A percentile compares a stretch with the other conserved stretches of the same genome.
Evolutionary conservation across 106 monocot genomes (phyloP).

Genomic region (Acorus gramineus): DNA sequence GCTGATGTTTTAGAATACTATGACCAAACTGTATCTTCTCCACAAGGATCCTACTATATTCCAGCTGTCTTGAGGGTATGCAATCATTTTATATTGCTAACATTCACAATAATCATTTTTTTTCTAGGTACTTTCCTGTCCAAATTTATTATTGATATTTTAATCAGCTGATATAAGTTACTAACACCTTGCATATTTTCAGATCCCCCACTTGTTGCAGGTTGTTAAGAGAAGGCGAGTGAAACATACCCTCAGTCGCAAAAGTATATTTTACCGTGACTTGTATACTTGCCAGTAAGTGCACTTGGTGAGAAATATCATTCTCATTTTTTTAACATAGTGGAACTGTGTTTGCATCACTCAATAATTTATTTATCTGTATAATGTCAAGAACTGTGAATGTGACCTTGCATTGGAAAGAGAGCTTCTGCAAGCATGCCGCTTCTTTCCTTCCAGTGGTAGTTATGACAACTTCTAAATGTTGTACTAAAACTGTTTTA

Average conservation of each 20-base stretch:
- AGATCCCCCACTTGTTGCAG: constrained; percentile 79
- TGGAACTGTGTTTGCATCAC: no score
- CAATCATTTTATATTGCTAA: background rate
- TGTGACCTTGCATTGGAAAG: no score
- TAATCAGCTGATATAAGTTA: background rate
- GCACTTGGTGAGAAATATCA: background rate
- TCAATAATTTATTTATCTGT: no score
- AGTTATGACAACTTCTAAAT: no score
- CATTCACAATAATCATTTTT: background rate
- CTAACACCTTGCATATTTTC: constrained; percentile 4
- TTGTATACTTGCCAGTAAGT: constrained; percentile 89
- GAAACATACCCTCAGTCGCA: constrained; percentile 63
- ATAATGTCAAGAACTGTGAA: no score
- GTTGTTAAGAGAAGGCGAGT: constrained; percentile 78
- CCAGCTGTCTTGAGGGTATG: constrained; percentile 78
- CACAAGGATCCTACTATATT: constrained; percentile 70
- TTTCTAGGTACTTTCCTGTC: background rate
- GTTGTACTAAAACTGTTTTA: no score
- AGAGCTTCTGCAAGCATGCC: no score
- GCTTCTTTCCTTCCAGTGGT: no score
- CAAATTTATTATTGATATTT: background rate
- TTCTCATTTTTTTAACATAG: background rate
- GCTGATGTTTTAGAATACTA: constrained; percentile 98
- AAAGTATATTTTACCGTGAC: constrained; percentile 75
- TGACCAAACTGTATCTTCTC: constrained; percentile 85